Percentiles rank a stretch among this genome's conserved stretches.
Conservation (phyloP, 495 filamentous ascomycete genomes). For the Ascodesmis nigricans region DNA sequence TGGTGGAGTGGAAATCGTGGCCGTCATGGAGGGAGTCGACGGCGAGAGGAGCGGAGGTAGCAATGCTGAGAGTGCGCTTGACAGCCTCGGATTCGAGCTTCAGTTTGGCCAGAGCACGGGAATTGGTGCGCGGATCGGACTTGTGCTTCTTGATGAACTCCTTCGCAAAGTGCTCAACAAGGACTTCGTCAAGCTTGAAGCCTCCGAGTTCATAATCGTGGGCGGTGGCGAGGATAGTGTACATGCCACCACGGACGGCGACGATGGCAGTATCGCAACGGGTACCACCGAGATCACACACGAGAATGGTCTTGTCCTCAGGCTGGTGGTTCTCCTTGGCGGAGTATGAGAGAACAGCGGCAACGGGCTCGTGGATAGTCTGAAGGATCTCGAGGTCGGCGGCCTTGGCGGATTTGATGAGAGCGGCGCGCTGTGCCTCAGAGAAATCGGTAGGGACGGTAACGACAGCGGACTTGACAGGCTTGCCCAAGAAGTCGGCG, state of each 20-base stretch:
- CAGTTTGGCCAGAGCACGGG: slow-evolving; percentile 67
- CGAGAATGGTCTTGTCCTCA: slow-evolving; percentile 79
- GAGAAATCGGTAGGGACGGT: slow-evolving; percentile 84
- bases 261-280: slow-evolving; percentile 81
- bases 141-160: slow-evolving; percentile 93
- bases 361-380: slow-evolving; percentile 79
- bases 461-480: slow-evolving; percentile 78
- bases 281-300: slow-evolving; percentile 82
- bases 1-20: slow-evolving; percentile 68
- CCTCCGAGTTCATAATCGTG: slow-evolving; percentile 89
- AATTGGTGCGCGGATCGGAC: slow-evolving; percentile 61
- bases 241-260: slow-evolving; percentile 80
- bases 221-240: slow-evolving; percentile 77
- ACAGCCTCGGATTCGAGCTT: slow-evolving; percentile 75
- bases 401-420: slow-evolving; percentile 51
- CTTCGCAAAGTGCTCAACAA: slow-evolving; percentile 93
- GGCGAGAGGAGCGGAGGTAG: slow-evolving; percentile 68
- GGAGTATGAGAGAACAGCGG: slow-evolving; percentile 80
- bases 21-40: slow-evolving; percentile 74
- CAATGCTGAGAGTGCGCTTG: slow-evolving; percentile 73
- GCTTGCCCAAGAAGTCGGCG: slow-evolving; percentile 74
- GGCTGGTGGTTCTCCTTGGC: slow-evolving; percentile 34
- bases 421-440: slow-evolving; percentile 61
- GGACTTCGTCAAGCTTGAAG: slow-evolving; percentile 57
- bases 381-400: slow-evolving; percentile 81